Evolutionary conservation across 441 rosid species (phyloP).

Genomic region (Erysimum cheiri): DNA sequence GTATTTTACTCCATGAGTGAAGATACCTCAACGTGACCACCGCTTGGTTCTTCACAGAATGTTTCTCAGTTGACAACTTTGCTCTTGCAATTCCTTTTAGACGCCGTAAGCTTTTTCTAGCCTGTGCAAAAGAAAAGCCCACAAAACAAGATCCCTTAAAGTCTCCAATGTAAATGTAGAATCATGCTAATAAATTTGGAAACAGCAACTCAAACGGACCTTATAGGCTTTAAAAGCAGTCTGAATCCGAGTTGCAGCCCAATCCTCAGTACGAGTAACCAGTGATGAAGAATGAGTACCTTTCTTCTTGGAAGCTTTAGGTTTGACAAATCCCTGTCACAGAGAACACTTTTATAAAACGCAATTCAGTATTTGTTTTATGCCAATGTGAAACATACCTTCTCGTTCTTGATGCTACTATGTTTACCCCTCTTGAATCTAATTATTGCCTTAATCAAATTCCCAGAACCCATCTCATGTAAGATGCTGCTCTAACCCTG

Average conservation of each 20-base stretch:
- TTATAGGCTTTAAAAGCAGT: constrained; percentile 77
- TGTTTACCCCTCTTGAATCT: constrained; percentile 63
- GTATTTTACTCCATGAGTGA: constrained; percentile 87
- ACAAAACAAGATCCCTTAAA: not conserved
- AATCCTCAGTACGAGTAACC: constrained; percentile 63
- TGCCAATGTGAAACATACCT: constrained; percentile 50
- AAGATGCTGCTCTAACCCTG: constrained; percentile 47
- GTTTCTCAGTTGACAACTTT: constrained; percentile 52
- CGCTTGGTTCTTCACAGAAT: constrained; percentile 70
- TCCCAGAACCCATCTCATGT: constrained; percentile 72
- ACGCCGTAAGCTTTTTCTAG: constrained; percentile 70
- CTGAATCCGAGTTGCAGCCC: constrained; percentile 90
- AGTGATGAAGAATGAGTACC: constrained; percentile 42
- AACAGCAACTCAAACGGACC: constrained; percentile 50
- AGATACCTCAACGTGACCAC: constrained; percentile 62
- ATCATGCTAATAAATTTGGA: not conserved
- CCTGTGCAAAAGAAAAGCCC: constrained; percentile 49
- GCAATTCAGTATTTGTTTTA: not conserved
- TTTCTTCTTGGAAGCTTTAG: constrained; percentile 71
- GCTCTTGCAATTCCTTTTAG: constrained; percentile 68
- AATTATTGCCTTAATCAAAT: constrained; percentile 73
- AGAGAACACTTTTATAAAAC: constrained; percentile 13
- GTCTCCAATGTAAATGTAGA: not conserved
- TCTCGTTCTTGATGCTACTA: constrained; percentile 49
- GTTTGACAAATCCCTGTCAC: constrained; percentile 61